A percentile compares a stretch with the other conserved stretches of the same genome.
These are phyloP conservation scores for Balamuthia mandrillaris DNA, from an alignment of 208 protist genomes.

Conservation along the genomic window DNA sequence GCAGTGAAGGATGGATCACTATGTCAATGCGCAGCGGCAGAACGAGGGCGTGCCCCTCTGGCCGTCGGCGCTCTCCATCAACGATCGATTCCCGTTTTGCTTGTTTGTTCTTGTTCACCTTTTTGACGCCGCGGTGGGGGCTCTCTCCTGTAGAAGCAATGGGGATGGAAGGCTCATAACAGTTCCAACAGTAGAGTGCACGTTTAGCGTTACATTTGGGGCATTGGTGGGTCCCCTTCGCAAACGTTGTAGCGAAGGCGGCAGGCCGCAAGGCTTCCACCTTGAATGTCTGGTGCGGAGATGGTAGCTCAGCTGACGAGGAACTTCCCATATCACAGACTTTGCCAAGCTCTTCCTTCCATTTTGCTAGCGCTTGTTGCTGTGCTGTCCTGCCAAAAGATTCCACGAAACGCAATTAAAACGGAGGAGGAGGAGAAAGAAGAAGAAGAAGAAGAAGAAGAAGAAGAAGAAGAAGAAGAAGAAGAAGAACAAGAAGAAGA, in stretches of 20 bases:
- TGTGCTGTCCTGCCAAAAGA: too few relatives aligned
- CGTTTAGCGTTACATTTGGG: not conserved
- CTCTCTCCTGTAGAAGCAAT: not conserved
- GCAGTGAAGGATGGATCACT: not conserved
- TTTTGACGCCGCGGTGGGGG: not conserved
- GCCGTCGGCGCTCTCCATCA: not conserved
- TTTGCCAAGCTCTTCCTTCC: slow-evolving; percentile 26
- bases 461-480: not conserved
- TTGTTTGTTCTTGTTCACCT: not conserved
- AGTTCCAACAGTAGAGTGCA: slow-evolving; percentile 25
- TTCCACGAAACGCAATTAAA: not conserved
- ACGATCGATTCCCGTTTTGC: not conserved
- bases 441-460: not conserved
- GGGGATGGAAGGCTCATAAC: not conserved
- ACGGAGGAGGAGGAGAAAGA: not conserved
- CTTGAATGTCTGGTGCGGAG: not conserved
- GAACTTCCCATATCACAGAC: not conserved
- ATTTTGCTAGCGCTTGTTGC: too few relatives aligned
- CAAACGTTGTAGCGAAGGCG: slow-evolving; percentile 3
- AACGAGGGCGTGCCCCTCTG: not conserved
- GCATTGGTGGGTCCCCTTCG: slow-evolving; percentile 30
- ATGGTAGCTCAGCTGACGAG: not conserved
- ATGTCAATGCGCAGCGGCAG: not conserved
- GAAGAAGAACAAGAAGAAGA: not conserved
- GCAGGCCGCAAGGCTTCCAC: not conserved